Evolutionary conservation across 2,329 filamentous ascomycete species (phyloP), one percentile per base, ranked within the genome.

Genomic region (Sporothrix schenckii): DNA sequence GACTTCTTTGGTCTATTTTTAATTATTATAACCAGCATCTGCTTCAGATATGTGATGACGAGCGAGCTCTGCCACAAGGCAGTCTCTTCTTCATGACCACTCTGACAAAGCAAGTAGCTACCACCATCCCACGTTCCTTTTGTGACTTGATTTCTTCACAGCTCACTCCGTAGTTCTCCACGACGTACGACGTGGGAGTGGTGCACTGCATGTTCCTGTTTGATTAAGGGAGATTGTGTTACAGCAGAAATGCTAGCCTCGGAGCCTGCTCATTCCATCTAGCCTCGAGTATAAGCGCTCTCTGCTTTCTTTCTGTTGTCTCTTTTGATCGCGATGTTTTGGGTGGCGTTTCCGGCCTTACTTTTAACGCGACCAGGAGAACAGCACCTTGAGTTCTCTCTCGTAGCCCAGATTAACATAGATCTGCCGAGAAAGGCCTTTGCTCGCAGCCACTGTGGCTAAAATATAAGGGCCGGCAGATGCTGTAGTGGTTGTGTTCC

Each of bases 291-390:
- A 3, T 66, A 53, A 24, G n/a, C 58, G 5, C n/a, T 39, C 24
- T 65, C 44, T 49, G 39, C 30, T 6, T 49, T 50, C 19, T 16
- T 50, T 10, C 9, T 10, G 24, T 34, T 39, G n/a, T 50, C 24
- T 34, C 21, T 14, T 39, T 27, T 21, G 11, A 16, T n/a, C 27
- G 16, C 10, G 4, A n/a, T 44, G 30, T 67, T 66, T 66, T 66
- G 39, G 7, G 65, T 54, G 65, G 50, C 34, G 44, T 54, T 54
- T 7, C 30, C 27, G 30, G 66, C 34, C 47, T 21, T 68, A 58
- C 58, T 58, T 58, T 68, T 68, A 68, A 68, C 34, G 66, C 47
- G 49, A 19, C 60, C 24, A 27, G 19, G n/a, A 66, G 27, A 66
- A 66, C 24, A 39, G n/a, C 24, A 50, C 41, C 7, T 65, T n/a